A percentile compares a stretch with the other conserved stretches of the same genome.
These are phyloP conservation scores for Blepharisma stoltei DNA, from an alignment of 73 alveolate species.

Conservation along the genomic window DNA sequence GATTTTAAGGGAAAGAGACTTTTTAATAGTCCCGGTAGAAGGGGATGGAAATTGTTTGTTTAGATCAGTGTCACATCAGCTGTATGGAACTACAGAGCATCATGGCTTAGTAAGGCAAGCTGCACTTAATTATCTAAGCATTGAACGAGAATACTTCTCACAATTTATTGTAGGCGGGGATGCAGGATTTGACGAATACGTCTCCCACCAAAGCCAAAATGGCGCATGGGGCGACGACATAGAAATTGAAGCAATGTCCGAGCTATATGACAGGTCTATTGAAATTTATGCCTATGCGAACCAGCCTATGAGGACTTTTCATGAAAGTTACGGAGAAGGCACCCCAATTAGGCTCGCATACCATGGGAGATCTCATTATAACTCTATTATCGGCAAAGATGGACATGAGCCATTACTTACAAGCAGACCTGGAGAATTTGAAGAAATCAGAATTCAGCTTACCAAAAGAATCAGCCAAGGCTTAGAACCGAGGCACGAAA, in stretches of 20 bases:
- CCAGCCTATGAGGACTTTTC: constrained; percentile 93
- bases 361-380: constrained; percentile 97
- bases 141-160: constrained; percentile 83
- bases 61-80: constrained; percentile 90
- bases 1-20: constrained; percentile 31
- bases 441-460: constrained; percentile 53
- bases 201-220: constrained; percentile 69
- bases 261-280: constrained; percentile 90
- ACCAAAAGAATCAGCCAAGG: constrained; percentile 2
- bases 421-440: constrained; percentile 76
- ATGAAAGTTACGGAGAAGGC: constrained; percentile 65
- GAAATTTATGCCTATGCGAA: constrained; percentile 90
- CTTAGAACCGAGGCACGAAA: not conserved
- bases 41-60: constrained; percentile 99
- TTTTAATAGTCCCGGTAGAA: constrained; percentile 58
- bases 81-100: constrained; percentile 85
- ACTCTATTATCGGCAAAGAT: constrained; percentile 80
- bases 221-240: constrained; percentile 99
- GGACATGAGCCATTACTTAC: constrained; percentile 46
- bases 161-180: constrained; percentile 89
- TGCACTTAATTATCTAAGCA: constrained; percentile 86
- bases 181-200: constrained; percentile 74
- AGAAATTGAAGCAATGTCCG: constrained; percentile 91
- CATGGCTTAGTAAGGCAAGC: constrained; percentile 71
- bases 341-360: constrained; percentile 86